Percentiles rank a stretch among this genome's conserved stretches.
phyloP scores from a whole-genome alignment of 768 basidiomycete genomes.

The Hydnomerulius pinastri region DNA sequence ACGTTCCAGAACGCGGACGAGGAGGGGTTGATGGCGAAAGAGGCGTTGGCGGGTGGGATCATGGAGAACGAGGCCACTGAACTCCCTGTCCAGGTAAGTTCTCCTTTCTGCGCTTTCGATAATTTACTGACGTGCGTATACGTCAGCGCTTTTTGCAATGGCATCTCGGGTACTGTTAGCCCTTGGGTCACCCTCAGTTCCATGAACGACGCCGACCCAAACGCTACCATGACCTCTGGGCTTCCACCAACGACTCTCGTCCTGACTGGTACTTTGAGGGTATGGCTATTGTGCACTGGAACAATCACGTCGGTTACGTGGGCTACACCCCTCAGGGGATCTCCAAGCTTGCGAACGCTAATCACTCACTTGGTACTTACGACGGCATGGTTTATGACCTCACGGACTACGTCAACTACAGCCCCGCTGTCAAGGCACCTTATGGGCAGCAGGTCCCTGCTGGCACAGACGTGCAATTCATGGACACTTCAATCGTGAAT shows the following conservation, averaged over 20 bases:
- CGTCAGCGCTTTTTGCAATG: conserved; percentile 94
- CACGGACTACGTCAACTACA: conserved; percentile 72
- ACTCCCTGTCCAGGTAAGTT: conserved; percentile 92
- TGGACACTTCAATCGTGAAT: conserved; percentile 65
- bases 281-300: conserved; percentile 93
- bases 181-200: conserved; percentile 81
- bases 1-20: conserved; percentile 91
- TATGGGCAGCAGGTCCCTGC: conserved; percentile 45
- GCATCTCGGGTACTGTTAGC: conserved; percentile 75
- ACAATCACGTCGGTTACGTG: conserved; percentile 83
- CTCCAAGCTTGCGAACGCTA: conserved; percentile 62
- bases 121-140: conserved; percentile 24
- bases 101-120: not conserved
- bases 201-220: conserved; percentile 72
- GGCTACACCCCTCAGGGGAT: conserved; percentile 81
- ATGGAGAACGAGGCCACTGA: conserved; percentile 89
- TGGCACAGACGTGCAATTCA: conserved; percentile 59
- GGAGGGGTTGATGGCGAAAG: conserved; percentile 74
- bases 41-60: conserved; percentile 80
- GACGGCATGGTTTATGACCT: conserved; percentile 86
- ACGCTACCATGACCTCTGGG: conserved; percentile 98
- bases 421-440: conserved; percentile 58
- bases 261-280: conserved; percentile 98
- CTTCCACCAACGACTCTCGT: conserved; percentile 81
- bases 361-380: conserved; percentile 80